Conservation (phyloP, 768 basidiomycete species). For the Suillus luteus region DNA sequence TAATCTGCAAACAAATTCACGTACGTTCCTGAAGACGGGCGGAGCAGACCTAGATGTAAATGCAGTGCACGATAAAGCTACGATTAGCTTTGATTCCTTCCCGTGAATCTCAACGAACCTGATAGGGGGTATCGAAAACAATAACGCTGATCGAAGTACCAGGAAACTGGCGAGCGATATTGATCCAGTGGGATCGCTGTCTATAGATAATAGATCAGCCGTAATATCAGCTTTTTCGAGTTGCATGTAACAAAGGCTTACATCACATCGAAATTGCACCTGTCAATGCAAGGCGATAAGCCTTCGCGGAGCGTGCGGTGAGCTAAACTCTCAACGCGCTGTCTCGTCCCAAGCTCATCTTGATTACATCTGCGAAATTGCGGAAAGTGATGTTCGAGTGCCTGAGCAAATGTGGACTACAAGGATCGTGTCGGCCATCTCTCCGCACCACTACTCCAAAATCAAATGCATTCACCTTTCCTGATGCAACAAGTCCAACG, state of each 20-base stretch:
- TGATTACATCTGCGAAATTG: conserved; percentile 74
- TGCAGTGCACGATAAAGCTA: conserved; percentile 20
- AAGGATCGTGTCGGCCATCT: not conserved
- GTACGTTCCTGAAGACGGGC: conserved; percentile 60
- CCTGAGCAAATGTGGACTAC: conserved; percentile 69
- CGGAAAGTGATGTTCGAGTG: conserved; percentile 62
- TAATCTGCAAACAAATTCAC: conserved; percentile 28
- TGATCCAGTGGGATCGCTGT: conserved; percentile 74
- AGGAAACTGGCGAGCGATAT: conserved; percentile 68
- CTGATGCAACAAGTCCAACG: conserved; percentile 73
- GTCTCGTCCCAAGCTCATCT: conserved; percentile 74
- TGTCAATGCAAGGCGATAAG: conserved; percentile 77
- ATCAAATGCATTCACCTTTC: conserved; percentile 52
- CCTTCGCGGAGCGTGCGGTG: conserved; percentile 53
- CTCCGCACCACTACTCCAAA: conserved; percentile 16
- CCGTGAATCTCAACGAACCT: conserved; percentile 46
- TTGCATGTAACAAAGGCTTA: conserved; percentile 38
- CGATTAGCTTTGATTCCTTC: conserved; percentile 3
- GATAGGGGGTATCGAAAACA: conserved; percentile 76
- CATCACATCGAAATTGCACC: conserved; percentile 73
- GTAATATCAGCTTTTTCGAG: not conserved
- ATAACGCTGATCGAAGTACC: conserved; percentile 69
- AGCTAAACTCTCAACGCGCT: conserved; percentile 62
- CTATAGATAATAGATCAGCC: conserved; percentile 34
- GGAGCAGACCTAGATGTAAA: conserved; percentile 54